These are phyloP conservation scores for Hemisphaericaspora xylanilytica DNA, from an alignment of 1,139 yeast genomes.

Conservation along the genomic window DNA sequence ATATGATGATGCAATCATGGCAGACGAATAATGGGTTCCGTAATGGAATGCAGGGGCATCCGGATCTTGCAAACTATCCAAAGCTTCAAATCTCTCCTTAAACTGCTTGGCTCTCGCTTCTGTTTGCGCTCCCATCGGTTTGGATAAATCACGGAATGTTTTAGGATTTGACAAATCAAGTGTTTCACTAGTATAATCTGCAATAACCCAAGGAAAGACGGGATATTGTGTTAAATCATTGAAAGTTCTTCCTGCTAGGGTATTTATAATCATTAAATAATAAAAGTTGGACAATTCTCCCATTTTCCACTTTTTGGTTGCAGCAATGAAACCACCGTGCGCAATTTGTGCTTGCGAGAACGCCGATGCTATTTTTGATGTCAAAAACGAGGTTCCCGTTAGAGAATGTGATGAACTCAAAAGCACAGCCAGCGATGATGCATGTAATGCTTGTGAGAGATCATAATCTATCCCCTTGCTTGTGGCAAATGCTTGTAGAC, in stretches of 20 bases:
- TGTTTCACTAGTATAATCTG: constrained; percentile 68
- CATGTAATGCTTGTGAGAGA: constrained; percentile 49
- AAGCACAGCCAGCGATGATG: constrained; percentile 36
- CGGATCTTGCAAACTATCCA: constrained; percentile 49
- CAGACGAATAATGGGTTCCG: constrained; percentile 90
- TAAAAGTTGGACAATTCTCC: constrained; percentile 81
- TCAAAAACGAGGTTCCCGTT: constrained; percentile 20
- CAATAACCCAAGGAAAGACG: constrained; percentile 85
- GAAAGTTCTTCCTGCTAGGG: constrained; percentile 82
- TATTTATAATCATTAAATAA: constrained; percentile 73
- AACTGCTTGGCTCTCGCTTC: constrained; percentile 57
- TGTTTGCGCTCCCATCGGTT: constrained; percentile 89
- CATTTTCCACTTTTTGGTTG: constrained; percentile 67
- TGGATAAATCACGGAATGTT: constrained; percentile 68
- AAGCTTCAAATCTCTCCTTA: constrained; percentile 65
- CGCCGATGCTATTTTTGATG: constrained; percentile 38
- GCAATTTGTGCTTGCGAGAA: constrained; percentile 22
- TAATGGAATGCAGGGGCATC: constrained; percentile 79
- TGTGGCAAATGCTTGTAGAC: constrained; percentile 46
- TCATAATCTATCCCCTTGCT: constrained; percentile 51
- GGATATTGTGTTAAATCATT: constrained; percentile 89
- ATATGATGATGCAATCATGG: constrained; percentile 84
- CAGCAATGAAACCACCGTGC: constrained; percentile 36
- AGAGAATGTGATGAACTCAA: constrained; percentile 3
- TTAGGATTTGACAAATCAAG: constrained; percentile 60